Evolutionary conservation across 1,284 basidiomycete genomes (phyloP), one percentile per base, ranked within the genome.

Genomic region (Pseudozyma hubeiensis): DNA sequence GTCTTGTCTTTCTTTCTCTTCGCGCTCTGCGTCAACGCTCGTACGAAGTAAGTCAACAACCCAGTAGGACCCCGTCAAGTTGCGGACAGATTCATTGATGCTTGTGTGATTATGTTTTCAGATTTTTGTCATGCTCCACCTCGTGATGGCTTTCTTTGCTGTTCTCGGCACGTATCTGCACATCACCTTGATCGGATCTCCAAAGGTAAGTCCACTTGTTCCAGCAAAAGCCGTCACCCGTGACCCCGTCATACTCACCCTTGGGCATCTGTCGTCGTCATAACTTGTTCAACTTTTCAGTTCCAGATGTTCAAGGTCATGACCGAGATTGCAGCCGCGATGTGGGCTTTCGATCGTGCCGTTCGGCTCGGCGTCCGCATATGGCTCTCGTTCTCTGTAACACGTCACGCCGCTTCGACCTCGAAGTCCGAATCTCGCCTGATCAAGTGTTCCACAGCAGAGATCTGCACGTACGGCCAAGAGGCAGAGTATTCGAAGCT

Each of bases 101-200:
- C 37, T 54, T 41, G 45, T 4, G 50, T 63, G 10, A 51, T 61
- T 29, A 30, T 50, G 30, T 34, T 60, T 40, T 45, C 47, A 84
- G 83, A 53, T 51, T 60, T 63, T 84, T 76, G 74, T 75, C 19
- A 49, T 78, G 53, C 54, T 72, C 11, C 83, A 85, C 52, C 81
- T 85, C 57, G 29, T 67, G 39, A 75, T 81, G 33, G 81, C 79
- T 2, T 49, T 84, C 35, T 59, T 81, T n/a, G 77, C 74, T 44
- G 19, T 85, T n/a, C 58, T 78, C 7, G 79, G 76, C 9, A 64
- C 67, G 29, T 85, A 80, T 53, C 76, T 81, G 30, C 82, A 84
- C 60, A 79, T 84, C 50, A 66, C 65, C 29, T 64, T 80, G 34
- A 62, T 78, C 45, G 60, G 56, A 8, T 61, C 53, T 13, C 45